Evolutionary conservation across 2,329 filamentous ascomycete species (phyloP).

Genomic region (Nigrograna mackinnonii): DNA sequence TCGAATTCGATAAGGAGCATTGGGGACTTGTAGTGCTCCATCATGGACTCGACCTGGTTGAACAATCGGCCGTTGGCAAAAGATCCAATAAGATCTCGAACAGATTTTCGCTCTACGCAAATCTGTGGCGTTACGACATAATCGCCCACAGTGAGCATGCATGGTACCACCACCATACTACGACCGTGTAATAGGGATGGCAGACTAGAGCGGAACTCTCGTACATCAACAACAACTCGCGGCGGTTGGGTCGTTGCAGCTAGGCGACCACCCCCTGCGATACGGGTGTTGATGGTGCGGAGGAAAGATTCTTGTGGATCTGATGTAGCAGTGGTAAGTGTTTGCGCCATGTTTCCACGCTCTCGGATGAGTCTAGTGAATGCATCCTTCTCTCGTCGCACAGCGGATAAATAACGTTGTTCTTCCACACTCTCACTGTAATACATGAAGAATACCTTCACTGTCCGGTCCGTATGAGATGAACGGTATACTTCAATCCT

Average conservation of each 20-base stretch:
- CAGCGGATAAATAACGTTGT: slow-evolving; percentile 85
- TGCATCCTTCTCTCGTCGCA: slow-evolving; percentile 93
- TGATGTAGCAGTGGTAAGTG: slow-evolving; percentile 71
- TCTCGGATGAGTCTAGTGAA: slow-evolving; percentile 96
- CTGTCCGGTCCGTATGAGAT: slow-evolving; percentile 85
- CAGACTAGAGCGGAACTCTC: slow-evolving; percentile 91
- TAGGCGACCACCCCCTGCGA: slow-evolving; percentile 87
- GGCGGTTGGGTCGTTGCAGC: slow-evolving; percentile 84
- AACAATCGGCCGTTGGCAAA: slow-evolving; percentile 91
- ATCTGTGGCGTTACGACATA: slow-evolving; percentile 92
- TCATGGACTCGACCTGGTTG: slow-evolving; percentile 91
- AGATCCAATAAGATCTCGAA: slow-evolving; percentile 87
- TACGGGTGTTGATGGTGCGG: slow-evolving; percentile 93
- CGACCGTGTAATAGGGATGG: slow-evolving; percentile 90
- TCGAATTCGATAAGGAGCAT: slow-evolving; percentile 98
- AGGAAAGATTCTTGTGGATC: slow-evolving; percentile 92
- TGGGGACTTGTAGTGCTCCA: slow-evolving; percentile 84
- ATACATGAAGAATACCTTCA: slow-evolving; percentile 95
- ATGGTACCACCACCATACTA: slow-evolving; percentile 86
- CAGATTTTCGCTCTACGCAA: slow-evolving; percentile 91
- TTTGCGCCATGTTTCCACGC: slow-evolving; percentile 88
- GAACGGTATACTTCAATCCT: slow-evolving; percentile 95
- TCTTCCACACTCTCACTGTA: slow-evolving; percentile 95
- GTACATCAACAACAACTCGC: slow-evolving; percentile 90
- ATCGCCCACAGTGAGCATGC: slow-evolving; percentile 94